Evolutionary conservation across 2,329 filamentous ascomycete genomes (phyloP), one percentile per base, ranked within the genome.

Genomic region (Neofusicoccum sp.): DNA sequence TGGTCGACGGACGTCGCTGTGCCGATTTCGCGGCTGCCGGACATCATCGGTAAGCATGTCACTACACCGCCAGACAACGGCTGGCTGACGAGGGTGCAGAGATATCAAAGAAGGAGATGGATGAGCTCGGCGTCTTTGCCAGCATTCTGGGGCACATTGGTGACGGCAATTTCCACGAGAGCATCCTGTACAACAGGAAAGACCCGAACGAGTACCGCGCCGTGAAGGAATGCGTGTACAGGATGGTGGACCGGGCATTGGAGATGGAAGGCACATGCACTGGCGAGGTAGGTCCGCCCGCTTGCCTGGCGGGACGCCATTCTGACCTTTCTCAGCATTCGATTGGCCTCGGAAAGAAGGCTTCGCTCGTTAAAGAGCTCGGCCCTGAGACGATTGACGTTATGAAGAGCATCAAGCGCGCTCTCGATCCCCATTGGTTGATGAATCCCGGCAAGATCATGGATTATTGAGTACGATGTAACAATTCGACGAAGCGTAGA

Each of bases 201-300:
- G 81, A 92, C 60, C 82, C 84, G 3, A 85, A 81, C 28, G 89
- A 96, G 75, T 84, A 84, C 60, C 87, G 83, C 43, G 89, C 89
- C 66, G 91, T 95, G 1, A 90, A 95, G 71, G 83, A 81, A 59
- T 91, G 90, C 65, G 91, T 97, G 48, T 87, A 93, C 71, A 88
- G 91, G 67, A 96, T 97, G 92, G 91, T 96, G 20, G 84, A 89
- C 66, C 85, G 91, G n/a, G 93, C 92, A 2, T 75, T 97, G 26
- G 90, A 93, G 65, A 96, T 97, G 92, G 93, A 96, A 62, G 91
- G 93, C 1, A 96, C 92, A 5, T 95, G 90, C 73, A 96, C 92
- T 70, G 92, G 91, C 30, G 92, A 96, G 74, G 58, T 60, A 54
- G 7, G 58, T 53, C 16, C 28, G 34, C 24, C 24, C 7, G 9